These are phyloP conservation scores for Pseudonectria buxi DNA, from an alignment of 2,329 filamentous ascomycete genomes.

Conservation along the genomic window DNA sequence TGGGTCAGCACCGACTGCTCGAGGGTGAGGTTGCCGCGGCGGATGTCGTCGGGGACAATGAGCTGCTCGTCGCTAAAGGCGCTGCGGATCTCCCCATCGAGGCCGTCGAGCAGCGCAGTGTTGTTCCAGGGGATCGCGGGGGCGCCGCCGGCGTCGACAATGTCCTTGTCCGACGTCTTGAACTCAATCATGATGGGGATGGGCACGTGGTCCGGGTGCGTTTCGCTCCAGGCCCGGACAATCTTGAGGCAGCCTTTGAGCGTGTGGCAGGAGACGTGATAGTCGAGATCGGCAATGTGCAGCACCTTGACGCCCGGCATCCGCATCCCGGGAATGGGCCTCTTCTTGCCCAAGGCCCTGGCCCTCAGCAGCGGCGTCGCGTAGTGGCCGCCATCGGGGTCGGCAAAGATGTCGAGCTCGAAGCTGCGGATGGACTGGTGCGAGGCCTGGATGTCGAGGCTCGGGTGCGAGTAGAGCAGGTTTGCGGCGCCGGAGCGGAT, in stretches of 20 bases:
- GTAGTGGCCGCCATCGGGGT: constrained; percentile 41
- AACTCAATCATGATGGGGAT: constrained; percentile 44
- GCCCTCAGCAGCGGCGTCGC: constrained; percentile 35
- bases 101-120: constrained; percentile 30
- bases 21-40: constrained; percentile 33
- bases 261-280: constrained; percentile 39
- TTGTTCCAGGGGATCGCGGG: constrained; percentile 38
- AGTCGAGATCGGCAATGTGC: constrained; percentile 43
- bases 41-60: constrained; percentile 41
- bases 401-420: constrained; percentile 43
- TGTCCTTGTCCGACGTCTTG: constrained; percentile 29
- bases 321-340: constrained; percentile 30
- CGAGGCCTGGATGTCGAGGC: constrained; percentile 36
- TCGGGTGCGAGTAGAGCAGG: constrained; percentile 41
- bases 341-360: constrained; percentile 31
- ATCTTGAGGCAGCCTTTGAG: constrained; percentile 36
- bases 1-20: constrained; percentile 38
- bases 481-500: constrained; percentile 31
- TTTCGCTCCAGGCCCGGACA: constrained; percentile 38
- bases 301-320: constrained; percentile 41
- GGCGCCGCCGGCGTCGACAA: constrained; percentile 24
- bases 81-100: constrained; percentile 41
- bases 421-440: constrained; percentile 40
- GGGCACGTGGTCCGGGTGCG: constrained; percentile 36
- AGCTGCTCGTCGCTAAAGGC: constrained; percentile 34